A percentile compares a stretch with the other conserved stretches of the same genome.
Evolutionary conservation across 441 rosid genomes (phyloP).

Genomic region (Gossypium davidsonii): DNA sequence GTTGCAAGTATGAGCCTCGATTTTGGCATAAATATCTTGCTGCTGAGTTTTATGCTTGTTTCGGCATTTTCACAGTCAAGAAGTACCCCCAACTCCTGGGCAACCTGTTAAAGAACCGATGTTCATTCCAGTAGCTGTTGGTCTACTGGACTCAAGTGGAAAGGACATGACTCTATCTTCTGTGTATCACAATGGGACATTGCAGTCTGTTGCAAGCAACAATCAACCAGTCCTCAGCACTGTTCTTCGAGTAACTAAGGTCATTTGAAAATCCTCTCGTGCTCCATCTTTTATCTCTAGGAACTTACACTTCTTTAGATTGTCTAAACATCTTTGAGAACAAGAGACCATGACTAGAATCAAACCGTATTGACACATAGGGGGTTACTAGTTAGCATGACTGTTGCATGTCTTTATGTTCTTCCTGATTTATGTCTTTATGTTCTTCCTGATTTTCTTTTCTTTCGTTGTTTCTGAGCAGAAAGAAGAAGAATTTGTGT

Average conservation of each 20-base stretch:
- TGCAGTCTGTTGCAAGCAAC: constrained; percentile 42
- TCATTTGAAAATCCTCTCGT: constrained; percentile 21
- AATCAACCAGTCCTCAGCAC: constrained; percentile 45
- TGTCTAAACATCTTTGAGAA: neutral
- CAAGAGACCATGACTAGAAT: neutral
- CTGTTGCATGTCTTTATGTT: neutral
- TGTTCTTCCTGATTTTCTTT: neutral
- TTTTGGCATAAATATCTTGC: neutral
- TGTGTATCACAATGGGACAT: constrained; percentile 56
- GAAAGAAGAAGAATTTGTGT: constrained; percentile 94
- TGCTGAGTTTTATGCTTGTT: constrained; percentile 6
- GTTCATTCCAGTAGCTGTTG: constrained; percentile 82
- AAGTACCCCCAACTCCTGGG: constrained; percentile 82
- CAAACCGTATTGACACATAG: neutral
- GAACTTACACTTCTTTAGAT: neutral
- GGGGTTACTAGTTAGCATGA: neutral
- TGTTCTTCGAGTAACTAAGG: constrained; percentile 85
- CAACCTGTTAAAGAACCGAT: constrained; percentile 85
- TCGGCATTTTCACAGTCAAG: constrained; percentile 54
- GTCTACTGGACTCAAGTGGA: constrained; percentile 74
- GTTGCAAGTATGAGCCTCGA: neutral
- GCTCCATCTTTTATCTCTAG: constrained; percentile 1
- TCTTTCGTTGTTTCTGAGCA: constrained; percentile 32
- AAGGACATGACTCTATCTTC: constrained; percentile 74
- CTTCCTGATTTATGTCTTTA: neutral